Conservation (phyloP, 768 basidiomycete species). For the Fibroporia radiculosa region DNA sequence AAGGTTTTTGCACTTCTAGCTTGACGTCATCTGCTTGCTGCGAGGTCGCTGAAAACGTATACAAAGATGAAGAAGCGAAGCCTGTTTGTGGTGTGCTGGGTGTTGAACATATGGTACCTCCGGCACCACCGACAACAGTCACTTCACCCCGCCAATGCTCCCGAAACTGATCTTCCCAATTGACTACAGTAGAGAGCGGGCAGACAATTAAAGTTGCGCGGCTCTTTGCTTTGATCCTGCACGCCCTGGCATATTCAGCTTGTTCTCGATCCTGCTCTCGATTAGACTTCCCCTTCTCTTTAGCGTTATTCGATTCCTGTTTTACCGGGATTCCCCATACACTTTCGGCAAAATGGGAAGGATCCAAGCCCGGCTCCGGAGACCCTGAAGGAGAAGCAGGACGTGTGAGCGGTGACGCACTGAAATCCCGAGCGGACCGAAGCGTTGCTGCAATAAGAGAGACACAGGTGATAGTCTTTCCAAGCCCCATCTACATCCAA, state of each 20-base stretch:
- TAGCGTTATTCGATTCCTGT: conserved; percentile 27
- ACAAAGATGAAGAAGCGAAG: background rate
- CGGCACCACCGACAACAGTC: conserved; percentile 70
- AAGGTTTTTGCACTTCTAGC: conserved; percentile 7
- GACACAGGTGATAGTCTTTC: conserved; percentile 94
- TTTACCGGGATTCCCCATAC: conserved; percentile 78
- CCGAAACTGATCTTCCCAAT: conserved; percentile 98
- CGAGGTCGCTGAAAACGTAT: conserved; percentile 3
- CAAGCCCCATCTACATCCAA: conserved; percentile 83
- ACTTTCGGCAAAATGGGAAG: conserved; percentile 62
- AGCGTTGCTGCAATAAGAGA: conserved; percentile 89
- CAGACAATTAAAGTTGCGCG: conserved; percentile 95
- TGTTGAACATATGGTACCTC: conserved; percentile 33
- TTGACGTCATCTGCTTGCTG: conserved; percentile 9
- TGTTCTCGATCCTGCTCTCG: conserved; percentile 65
- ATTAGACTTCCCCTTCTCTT: conserved; percentile 59
- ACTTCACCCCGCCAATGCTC: conserved; percentile 96
- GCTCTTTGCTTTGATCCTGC: conserved; percentile 74
- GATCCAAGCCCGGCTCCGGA: conserved; percentile 28
- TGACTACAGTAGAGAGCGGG: conserved; percentile 91
- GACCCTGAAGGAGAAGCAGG: conserved; percentile 26
- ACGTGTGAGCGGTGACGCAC: conserved; percentile 41
- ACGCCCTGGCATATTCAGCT: conserved; percentile 58
- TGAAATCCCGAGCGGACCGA: conserved; percentile 58
- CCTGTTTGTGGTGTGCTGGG: conserved; percentile 9